These are phyloP conservation scores for Cyanidioschyzon merolae DNA, from an alignment of 23 red algal genomes.

Conservation along the genomic window DNA sequence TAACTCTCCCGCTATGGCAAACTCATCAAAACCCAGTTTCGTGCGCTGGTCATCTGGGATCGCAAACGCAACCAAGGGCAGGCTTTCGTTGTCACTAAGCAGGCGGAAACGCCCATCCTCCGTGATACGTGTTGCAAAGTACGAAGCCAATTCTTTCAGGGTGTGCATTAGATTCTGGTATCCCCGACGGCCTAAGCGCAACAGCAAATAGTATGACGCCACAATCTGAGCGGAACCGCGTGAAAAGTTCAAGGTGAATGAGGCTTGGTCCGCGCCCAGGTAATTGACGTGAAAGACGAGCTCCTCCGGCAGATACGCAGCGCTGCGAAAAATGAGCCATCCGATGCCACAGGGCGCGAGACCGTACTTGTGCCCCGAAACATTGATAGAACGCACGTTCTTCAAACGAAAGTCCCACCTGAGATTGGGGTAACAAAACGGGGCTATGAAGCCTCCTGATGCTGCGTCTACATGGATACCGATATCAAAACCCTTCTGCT, in stretches of 20 bases:
- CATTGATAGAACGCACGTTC: slow-evolving; percentile 37
- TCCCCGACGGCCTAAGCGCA: slow-evolving; percentile 20
- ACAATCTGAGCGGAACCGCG: slow-evolving; percentile 26
- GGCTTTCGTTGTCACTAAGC: slow-evolving; percentile 14
- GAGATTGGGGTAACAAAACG: slow-evolving; percentile 23
- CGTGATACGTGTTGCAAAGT: slow-evolving; percentile 12
- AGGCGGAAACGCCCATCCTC: slow-evolving; percentile 4
- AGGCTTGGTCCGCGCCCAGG: slow-evolving; percentile 12
- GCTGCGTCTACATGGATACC: slow-evolving; percentile 43
- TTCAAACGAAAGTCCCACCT: slow-evolving; percentile 37
- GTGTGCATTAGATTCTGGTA: slow-evolving; percentile 14
- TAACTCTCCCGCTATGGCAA: slow-evolving; percentile 11
- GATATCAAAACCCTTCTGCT: slow-evolving; percentile 29
- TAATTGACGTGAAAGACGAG: slow-evolving; percentile 19
- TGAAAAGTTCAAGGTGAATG: slow-evolving; percentile 47
- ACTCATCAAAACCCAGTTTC: slow-evolving; percentile 18
- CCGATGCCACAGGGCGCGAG: slow-evolving; percentile 24
- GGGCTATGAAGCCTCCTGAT: slow-evolving; percentile 40
- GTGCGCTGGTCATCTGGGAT: slow-evolving; percentile 6
- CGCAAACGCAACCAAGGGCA: slow-evolving; percentile 25
- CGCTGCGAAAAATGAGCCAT: slow-evolving; percentile 28
- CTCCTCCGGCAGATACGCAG: slow-evolving; percentile 24
- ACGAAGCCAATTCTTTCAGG: slow-evolving; percentile 19
- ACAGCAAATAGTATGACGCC: slow-evolving; percentile 25
- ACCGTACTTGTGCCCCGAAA: slow-evolving; percentile 43